Percentiles rank a stretch among this genome's conserved stretches.
phyloP scores from a whole-genome alignment of 2,329 filamentous ascomycete species.

The Aspergillus oerlinghausenensis region DNA sequence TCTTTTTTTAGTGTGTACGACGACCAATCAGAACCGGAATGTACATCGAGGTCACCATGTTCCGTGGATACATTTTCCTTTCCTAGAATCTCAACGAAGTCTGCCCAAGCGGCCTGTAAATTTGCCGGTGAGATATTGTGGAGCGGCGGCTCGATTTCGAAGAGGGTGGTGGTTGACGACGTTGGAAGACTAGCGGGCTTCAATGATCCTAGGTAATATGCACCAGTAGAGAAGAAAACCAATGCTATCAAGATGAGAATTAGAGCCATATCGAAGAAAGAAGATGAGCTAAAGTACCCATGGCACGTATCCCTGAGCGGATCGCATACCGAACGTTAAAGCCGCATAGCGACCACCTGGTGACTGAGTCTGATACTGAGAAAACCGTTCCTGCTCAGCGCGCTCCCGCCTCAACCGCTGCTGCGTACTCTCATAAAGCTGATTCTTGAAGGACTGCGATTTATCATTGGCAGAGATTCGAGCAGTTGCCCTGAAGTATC shows the following conservation, averaged over 20 bases:
- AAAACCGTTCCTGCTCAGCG: slow-evolving; percentile 51
- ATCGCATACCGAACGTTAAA: slow-evolving; percentile 30
- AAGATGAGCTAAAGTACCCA: background rate
- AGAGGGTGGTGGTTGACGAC: slow-evolving; percentile 56
- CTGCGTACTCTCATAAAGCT: slow-evolving; percentile 59
- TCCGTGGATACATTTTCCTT: slow-evolving; percentile 60
- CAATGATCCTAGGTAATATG: slow-evolving; percentile 53
- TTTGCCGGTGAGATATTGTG: slow-evolving; percentile 55
- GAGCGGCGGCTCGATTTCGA: slow-evolving; percentile 43
- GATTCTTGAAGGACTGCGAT: slow-evolving; percentile 52
- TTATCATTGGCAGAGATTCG: slow-evolving; percentile 23
- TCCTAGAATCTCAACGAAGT: slow-evolving; percentile 58
- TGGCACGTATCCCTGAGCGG: background rate
- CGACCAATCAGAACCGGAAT: slow-evolving; percentile 61
- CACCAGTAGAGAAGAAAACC: slow-evolving; percentile 46
- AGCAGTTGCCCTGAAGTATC: slow-evolving; percentile 20
- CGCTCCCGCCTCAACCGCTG: slow-evolving; percentile 56
- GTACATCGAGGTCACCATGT: slow-evolving; percentile 49
- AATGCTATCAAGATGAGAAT: slow-evolving; percentile 40
- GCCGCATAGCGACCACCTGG: slow-evolving; percentile 36
- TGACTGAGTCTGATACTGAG: slow-evolving; percentile 40
- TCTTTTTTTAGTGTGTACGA: slow-evolving; percentile 44
- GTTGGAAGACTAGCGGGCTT: slow-evolving; percentile 44
- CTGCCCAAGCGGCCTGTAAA: slow-evolving; percentile 61
- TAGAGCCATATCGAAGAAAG: slow-evolving; percentile 1